Evolutionary conservation across 1,139 yeast genomes (phyloP).

Genomic region (Nakaseomyces kungkrabaensis): DNA sequence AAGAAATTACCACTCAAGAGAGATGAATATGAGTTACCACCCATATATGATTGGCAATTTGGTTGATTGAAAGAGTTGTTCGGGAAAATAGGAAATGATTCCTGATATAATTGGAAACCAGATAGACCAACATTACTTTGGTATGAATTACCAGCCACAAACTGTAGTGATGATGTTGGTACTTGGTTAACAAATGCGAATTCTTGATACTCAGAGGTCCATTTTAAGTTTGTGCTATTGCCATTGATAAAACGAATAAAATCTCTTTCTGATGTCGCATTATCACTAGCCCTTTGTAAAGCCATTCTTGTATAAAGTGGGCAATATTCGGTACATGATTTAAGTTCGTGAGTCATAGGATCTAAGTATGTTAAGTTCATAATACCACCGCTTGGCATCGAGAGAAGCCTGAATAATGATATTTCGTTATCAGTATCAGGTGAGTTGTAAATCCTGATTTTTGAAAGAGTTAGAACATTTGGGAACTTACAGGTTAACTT

Average conservation of each 20-base stretch:
- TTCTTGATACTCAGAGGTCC: slow-evolving; percentile 55
- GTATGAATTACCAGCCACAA: slow-evolving; percentile 61
- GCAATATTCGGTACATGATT: slow-evolving; percentile 80
- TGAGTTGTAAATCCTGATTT: slow-evolving; percentile 63
- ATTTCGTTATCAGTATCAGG: slow-evolving; percentile 39
- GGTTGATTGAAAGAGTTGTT: slow-evolving; percentile 65
- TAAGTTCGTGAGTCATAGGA: slow-evolving; percentile 47
- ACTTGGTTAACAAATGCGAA: slow-evolving; percentile 69
- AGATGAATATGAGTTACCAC: slow-evolving; percentile 23
- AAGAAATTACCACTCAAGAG: slow-evolving; percentile 28
- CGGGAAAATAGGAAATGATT: slow-evolving; percentile 58
- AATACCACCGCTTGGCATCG: slow-evolving; percentile 77
- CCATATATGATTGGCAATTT: slow-evolving; percentile 37
- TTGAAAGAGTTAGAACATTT: slow-evolving; percentile 53
- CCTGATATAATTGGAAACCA: slow-evolving; percentile 67
- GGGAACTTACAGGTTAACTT: slow-evolving; percentile 66
- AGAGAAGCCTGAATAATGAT: slow-evolving; percentile 57
- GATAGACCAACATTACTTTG: slow-evolving; percentile 59
- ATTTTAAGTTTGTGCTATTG: slow-evolving; percentile 29
- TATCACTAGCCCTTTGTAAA: slow-evolving; percentile 19
- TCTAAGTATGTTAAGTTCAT: slow-evolving; percentile 85
- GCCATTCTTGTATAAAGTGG: slow-evolving; percentile 40
- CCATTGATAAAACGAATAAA: slow-evolving; percentile 12
- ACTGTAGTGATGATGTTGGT: slow-evolving; percentile 49
- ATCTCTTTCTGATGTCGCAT: slow-evolving; percentile 15